Percentiles rank a stretch among this genome's conserved stretches.
These are phyloP conservation scores for Boletales sp. DNA, from an alignment of 768 basidiomycete genomes.

Conservation along the genomic window DNA sequence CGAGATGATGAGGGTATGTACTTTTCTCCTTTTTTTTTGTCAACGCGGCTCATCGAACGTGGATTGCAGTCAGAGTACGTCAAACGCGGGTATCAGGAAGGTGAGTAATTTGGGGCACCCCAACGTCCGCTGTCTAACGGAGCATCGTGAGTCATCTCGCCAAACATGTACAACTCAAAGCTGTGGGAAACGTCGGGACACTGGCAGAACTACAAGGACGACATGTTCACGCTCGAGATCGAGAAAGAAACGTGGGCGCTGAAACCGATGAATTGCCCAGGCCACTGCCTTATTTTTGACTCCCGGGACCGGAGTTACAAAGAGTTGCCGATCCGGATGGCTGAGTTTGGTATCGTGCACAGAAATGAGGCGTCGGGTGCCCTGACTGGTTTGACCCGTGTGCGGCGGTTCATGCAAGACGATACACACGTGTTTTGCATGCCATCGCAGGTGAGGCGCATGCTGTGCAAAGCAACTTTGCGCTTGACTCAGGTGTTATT, in stretches of 20 bases:
- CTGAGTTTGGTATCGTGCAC: conserved; percentile 97
- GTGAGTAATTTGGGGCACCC: conserved; percentile 31
- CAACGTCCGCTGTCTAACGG: conserved; percentile 5
- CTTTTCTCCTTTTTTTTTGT: not conserved
- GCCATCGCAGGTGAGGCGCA: conserved; percentile 65
- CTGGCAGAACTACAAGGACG: conserved; percentile 97
- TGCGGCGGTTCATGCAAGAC: conserved; percentile 94
- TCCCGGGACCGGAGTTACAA: conserved; percentile 90
- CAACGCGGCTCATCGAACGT: conserved; percentile 5
- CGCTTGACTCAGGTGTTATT: not conserved
- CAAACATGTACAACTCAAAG: conserved; percentile 95
- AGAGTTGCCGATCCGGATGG: conserved; percentile 96
- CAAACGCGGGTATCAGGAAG: conserved; percentile 95
- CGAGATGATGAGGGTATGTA: conserved; percentile 82
- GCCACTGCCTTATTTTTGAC: conserved; percentile 95
- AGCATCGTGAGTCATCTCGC: conserved; percentile 74
- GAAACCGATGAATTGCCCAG: conserved; percentile 99
- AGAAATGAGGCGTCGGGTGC: conserved; percentile 96
- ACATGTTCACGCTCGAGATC: conserved; percentile 92
- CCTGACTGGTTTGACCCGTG: conserved; percentile 87
- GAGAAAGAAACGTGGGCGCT: conserved; percentile 96
- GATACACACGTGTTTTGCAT: conserved; percentile 99
- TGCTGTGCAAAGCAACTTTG: not conserved
- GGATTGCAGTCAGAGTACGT: conserved; percentile 79
- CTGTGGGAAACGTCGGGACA: conserved; percentile 98